Conservation (phyloP, 1,284 basidiomycete species). For the Cutaneotrichosporon arboriforme region DNA sequence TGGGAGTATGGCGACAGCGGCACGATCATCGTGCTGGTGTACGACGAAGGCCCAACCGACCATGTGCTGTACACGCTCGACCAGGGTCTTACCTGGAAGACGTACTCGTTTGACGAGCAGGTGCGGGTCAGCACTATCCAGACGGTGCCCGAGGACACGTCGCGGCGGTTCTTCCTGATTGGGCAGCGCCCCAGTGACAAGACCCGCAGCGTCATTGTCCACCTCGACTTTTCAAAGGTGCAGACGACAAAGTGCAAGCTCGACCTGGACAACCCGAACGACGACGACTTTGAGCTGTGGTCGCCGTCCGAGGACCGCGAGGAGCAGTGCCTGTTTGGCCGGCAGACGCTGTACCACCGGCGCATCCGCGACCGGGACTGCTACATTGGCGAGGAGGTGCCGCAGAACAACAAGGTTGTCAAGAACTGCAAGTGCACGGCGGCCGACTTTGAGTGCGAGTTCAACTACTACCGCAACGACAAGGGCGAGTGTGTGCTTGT, state of each 20-base stretch:
- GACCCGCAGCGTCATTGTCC: constrained; percentile 63
- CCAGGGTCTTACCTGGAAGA: constrained; percentile 80
- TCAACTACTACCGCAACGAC: constrained; percentile 70
- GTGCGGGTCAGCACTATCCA: constrained; percentile 73
- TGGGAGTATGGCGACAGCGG: constrained; percentile 99
- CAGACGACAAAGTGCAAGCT: constrained; percentile 4
- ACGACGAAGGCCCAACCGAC: constrained; percentile 90
- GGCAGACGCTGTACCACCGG: constrained; percentile 82
- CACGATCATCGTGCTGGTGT: constrained; percentile 83
- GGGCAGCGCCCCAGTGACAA: constrained; percentile 58
- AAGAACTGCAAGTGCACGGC: constrained; percentile 66
- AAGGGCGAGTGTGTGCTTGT: constrained; percentile 69
- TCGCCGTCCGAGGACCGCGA: constrained; percentile 76
- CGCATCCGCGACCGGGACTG: constrained; percentile 74
- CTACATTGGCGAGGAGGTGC: constrained; percentile 60
- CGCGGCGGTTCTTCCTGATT: constrained; percentile 81
- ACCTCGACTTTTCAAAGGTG: constrained; percentile 67
- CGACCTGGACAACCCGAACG: constrained; percentile 61
- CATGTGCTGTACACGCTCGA: constrained; percentile 82
- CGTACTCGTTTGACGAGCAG: constrained; percentile 78
- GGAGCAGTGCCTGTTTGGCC: constrained; percentile 77
- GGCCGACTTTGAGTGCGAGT: constrained; percentile 91
- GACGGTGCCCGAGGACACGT: constrained; percentile 85
- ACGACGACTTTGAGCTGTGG: constrained; percentile 94
- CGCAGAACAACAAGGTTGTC: constrained; percentile 57